A percentile compares a stretch with the other conserved stretches of the same genome.
Evolutionary conservation across 768 basidiomycete species (phyloP).

Genomic region (Amylocystis lapponica): DNA sequence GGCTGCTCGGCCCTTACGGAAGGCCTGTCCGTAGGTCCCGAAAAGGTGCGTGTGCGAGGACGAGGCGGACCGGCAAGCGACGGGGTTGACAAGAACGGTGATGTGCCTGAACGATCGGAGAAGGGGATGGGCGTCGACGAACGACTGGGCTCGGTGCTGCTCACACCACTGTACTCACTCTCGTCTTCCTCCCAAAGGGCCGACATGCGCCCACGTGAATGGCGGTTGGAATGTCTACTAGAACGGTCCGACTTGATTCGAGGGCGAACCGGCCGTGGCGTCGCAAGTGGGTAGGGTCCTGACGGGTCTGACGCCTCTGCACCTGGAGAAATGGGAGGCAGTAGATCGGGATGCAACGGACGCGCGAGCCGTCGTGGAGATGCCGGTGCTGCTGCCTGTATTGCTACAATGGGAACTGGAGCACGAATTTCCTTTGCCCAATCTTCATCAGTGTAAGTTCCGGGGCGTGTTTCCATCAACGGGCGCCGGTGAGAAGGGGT

Average conservation of each 20-base stretch:
- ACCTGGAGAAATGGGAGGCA: slow-evolving; percentile 5
- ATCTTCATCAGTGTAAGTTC: slow-evolving; percentile 46
- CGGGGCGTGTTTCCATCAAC: background rate
- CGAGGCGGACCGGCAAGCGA: background rate
- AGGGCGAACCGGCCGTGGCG: slow-evolving; percentile 7
- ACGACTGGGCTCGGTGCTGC: slow-evolving; percentile 19
- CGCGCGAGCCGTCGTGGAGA: slow-evolving; percentile 4
- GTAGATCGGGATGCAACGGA: slow-evolving; percentile 8
- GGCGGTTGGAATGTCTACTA: slow-evolving; percentile 16
- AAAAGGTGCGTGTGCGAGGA: background rate
- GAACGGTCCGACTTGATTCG: slow-evolving; percentile 13
- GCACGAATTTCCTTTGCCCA: slow-evolving; percentile 61
- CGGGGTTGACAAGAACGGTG: background rate
- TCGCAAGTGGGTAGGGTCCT: slow-evolving; percentile 3
- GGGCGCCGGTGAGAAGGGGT: background rate
- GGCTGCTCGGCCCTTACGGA: slow-evolving; percentile 3
- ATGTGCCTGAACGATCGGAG: background rate
- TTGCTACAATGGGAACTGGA: background rate
- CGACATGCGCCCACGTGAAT: slow-evolving; percentile 27
- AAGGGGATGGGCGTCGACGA: slow-evolving; percentile 15
- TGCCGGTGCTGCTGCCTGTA: background rate
- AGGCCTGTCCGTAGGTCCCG: background rate
- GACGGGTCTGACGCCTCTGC: background rate
- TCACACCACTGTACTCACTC: slow-evolving; percentile 22
- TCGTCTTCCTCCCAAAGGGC: slow-evolving; percentile 36